These are phyloP conservation scores for Phialophora macrospora DNA, from an alignment of 2,329 filamentous ascomycete genomes.

Conservation along the genomic window DNA sequence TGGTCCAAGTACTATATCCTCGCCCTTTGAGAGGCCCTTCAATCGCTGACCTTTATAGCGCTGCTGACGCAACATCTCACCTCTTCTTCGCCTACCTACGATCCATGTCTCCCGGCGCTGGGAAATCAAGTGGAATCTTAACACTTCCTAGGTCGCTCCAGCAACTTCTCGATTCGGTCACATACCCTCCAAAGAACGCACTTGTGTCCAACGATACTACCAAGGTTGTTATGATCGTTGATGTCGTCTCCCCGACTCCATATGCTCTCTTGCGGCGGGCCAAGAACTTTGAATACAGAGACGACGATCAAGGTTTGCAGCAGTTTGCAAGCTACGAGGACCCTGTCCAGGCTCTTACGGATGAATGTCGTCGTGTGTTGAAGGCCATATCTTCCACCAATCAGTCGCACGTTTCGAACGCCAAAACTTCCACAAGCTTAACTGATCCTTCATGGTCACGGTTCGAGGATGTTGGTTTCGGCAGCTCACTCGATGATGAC, in stretches of 20 bases:
- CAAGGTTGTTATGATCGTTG: constrained; percentile 95
- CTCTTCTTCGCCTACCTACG: constrained; percentile 97
- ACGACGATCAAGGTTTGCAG: constrained; percentile 81
- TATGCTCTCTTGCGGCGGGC: constrained; percentile 88
- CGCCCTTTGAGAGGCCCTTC: not conserved
- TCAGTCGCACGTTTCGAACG: constrained; percentile 75
- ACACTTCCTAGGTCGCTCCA: constrained; percentile 88
- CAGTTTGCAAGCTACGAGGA: constrained; percentile 89
- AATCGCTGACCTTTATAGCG: constrained; percentile 57
- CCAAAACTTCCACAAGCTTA: constrained; percentile 72
- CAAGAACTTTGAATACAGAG: constrained; percentile 93
- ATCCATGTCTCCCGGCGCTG: constrained; percentile 79
- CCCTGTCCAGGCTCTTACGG: constrained; percentile 82
- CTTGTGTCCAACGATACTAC: constrained; percentile 80
- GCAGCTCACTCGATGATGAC: constrained; percentile 72
- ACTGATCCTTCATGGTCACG: constrained; percentile 93
- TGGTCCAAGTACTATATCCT: constrained; percentile 72
- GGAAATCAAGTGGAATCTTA: constrained; percentile 76
- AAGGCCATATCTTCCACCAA: constrained; percentile 87
- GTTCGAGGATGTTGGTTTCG: constrained; percentile 94
- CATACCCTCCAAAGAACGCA: constrained; percentile 82
- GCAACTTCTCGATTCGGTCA: constrained; percentile 85
- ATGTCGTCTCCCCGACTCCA: constrained; percentile 90
- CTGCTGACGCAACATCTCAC: constrained; percentile 94
- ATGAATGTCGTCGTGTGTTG: constrained; percentile 90